Percentiles rank a stretch among this genome's conserved stretches.
Evolutionary conservation across 257 asterid genomes (phyloP).

Genomic region (Jaltomata sinuosa): DNA sequence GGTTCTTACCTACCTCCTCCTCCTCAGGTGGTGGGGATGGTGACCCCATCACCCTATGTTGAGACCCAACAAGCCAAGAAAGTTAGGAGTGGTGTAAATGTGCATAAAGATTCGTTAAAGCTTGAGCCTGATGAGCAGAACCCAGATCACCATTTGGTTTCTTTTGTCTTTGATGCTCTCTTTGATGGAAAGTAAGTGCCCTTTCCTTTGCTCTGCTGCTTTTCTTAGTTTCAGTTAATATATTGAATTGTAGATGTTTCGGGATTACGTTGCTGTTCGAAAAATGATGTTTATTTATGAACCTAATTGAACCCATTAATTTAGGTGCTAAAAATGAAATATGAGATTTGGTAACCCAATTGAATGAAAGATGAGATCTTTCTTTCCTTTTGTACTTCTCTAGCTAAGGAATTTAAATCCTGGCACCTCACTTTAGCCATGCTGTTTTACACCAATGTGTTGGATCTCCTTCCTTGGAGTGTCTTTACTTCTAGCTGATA

Average conservation of each 20-base stretch:
- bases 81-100: conserved; percentile 53
- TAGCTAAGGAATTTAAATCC: not conserved
- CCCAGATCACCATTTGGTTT: conserved; percentile 41
- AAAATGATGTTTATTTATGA: not conserved
- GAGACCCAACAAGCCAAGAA: conserved; percentile 39
- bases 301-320: not conserved
- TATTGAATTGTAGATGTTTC: not conserved
- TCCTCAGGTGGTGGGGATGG: conserved; percentile 16
- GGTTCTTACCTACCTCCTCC: conserved; percentile 17
- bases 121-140: conserved; percentile 40
- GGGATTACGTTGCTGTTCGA: not conserved
- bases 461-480: not conserved
- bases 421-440: not conserved
- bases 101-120: conserved; percentile 50
- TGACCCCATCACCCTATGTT: conserved; percentile 11
- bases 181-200: conserved; percentile 47
- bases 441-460: not conserved
- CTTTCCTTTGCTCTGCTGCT: not conserved
- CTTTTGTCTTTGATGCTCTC: conserved; percentile 57
- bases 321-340: not conserved
- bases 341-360: too few relatives aligned
- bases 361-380: not conserved
- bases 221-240: not conserved
- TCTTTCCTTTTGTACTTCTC: not conserved
- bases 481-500: not conserved